phyloP scores from a whole-genome alignment of 306 rosid species.

The Purshia tridentata region DNA sequence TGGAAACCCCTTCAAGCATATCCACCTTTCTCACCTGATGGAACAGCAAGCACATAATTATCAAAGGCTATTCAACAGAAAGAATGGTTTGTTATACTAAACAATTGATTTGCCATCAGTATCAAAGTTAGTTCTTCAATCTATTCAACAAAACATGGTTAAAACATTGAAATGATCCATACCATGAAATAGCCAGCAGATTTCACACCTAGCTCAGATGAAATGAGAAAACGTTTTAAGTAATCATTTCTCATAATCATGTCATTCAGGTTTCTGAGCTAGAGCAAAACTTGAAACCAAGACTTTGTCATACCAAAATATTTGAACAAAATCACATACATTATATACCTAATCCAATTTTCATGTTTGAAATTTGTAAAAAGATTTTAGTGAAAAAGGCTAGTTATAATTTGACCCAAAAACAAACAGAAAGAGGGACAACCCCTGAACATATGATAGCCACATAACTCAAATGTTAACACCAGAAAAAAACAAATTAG shows the following conservation, averaged over 20 bases:
- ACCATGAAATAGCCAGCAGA: too few relatives aligned
- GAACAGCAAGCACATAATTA: constrained; percentile 6
- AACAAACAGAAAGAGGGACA: too few relatives aligned
- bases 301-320: not conserved
- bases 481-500: not conserved
- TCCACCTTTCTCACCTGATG: constrained; percentile 79
- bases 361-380: not conserved
- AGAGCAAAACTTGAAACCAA: not conserved
- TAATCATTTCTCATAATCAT: not conserved
- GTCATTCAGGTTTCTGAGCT: too few relatives aligned
- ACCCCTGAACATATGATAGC: not conserved
- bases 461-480: not conserved
- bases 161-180: too few relatives aligned
- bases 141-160: too few relatives aligned
- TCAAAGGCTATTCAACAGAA: not conserved
- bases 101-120: too few relatives aligned
- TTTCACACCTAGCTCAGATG: too few relatives aligned
- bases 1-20: constrained; percentile 68
- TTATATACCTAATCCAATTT: too few relatives aligned
- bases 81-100: not conserved
- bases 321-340: not conserved
- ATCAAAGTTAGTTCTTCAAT: not conserved
- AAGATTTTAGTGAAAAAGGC: not conserved
- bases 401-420: too few relatives aligned
- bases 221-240: too few relatives aligned